phyloP scores from a whole-genome alignment of 306 rosid genomes.

The Vicia sativa region DNA sequence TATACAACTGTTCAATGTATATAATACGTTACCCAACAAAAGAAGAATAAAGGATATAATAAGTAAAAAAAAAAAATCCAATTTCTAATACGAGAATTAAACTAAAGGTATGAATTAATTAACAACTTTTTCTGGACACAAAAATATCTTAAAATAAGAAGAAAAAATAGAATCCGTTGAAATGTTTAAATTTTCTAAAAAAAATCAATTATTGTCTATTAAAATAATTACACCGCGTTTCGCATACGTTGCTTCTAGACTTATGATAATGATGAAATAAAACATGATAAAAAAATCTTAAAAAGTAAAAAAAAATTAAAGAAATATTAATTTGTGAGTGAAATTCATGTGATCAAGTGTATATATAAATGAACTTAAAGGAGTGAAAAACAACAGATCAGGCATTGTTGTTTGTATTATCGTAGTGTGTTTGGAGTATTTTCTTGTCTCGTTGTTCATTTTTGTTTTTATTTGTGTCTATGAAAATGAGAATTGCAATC shows the following conservation, averaged over 20 bases:
- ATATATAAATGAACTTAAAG: conserved; percentile 8
- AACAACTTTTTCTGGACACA: not conserved
- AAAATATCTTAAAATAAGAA: not conserved
- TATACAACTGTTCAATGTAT: too few relatives aligned
- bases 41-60: too few relatives aligned
- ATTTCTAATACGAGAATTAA: not conserved
- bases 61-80: not conserved
- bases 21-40: too few relatives aligned
- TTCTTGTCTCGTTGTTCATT: conserved; percentile 54
- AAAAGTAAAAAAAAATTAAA: not conserved
- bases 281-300: not conserved
- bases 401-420: conserved; percentile 45
- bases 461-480: conserved; percentile 36
- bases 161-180: not conserved
- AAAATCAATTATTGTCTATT: not conserved
- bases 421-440: conserved; percentile 49
- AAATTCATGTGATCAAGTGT: conserved; percentile 10
- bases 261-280: not conserved
- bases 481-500: conserved; percentile 41
- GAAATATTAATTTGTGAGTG: not conserved
- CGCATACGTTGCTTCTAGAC: not conserved
- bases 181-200: not conserved
- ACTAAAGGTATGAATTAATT: not conserved
- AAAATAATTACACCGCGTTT: not conserved
- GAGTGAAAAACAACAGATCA: conserved; percentile 42